Evolutionary conservation across 371 early-diverging fungal genomes (phyloP), one percentile per base, ranked within the genome.

Genomic region (Astathelohania contejeani): DNA sequence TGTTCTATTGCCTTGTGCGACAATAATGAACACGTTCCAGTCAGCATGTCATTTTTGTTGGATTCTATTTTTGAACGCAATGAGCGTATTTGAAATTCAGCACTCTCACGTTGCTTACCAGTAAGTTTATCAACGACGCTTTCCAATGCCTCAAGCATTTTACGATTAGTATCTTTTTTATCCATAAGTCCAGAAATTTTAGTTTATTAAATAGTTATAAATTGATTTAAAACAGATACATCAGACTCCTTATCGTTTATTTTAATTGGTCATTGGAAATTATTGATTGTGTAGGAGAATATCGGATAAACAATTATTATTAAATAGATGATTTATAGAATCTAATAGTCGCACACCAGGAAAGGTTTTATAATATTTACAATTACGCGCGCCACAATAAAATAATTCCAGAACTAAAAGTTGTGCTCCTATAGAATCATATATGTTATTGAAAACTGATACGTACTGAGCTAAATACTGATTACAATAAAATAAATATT

Each of bases 91-190:
- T 60, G 49, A 49, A 52, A 65, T 29, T 46, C 2, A 1, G 56
- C 50, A 45, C 56, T 53, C 23, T 66, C 61, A 40, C 53, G 47
- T 40, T 65, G 54, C 19, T 39, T 38, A 12, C 56, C 65, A 14
- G 45, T 28, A 6, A 65, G 43, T 14, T n/a, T 37, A 14, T 52
- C 45, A 7, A 45, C 27, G 10, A 60, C 6, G 1, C 42, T 32
- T 29, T 48, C 39, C 26, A 60, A 53, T 19, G 48, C 48, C 37
- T 54, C 38, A 14, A 55, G 50, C 40, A 54, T 56, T 23, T 56
- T 46, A 26, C 25, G 16, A 40, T 40, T 19, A 16, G 40, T 12
- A 7, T 4, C 18, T 25, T 56, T 54, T 6, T 60, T 38, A 22
- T 19, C n/a, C 32, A 32, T 32, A 32, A 7, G 32, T 32, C 12